Conservation (phyloP, 139 green algal genomes). For the Klebsormidium nitens region DNA sequence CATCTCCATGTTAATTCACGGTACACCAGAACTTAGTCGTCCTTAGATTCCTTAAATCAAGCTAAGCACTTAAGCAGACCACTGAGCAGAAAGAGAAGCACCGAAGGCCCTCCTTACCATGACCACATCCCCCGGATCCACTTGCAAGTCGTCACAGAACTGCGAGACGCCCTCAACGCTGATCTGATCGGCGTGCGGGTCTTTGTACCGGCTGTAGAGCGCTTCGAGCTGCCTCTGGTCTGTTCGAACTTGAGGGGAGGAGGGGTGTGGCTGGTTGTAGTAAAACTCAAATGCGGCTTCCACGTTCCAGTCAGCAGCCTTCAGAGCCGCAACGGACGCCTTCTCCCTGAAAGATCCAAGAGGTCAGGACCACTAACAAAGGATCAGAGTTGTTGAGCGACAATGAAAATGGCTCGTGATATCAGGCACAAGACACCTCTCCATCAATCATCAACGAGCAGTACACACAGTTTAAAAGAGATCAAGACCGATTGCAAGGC, state of each 20-base stretch:
- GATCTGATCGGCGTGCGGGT: conserved; percentile 43
- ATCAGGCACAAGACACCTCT: too few species aligned
- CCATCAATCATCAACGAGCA: too few species aligned
- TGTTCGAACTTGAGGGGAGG: not conserved
- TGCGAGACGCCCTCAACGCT: conserved; percentile 40
- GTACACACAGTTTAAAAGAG: too few species aligned
- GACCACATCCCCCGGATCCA: conserved; percentile 39
- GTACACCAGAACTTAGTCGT: too few species aligned
- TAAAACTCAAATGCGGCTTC: conserved; percentile 44
- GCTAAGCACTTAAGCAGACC: too few species aligned
- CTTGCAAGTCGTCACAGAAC: conserved; percentile 47
- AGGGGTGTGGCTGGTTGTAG: conserved; percentile 34
- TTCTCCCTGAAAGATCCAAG: conserved; percentile 35
- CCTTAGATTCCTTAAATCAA: too few species aligned
- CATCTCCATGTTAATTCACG: too few species aligned
- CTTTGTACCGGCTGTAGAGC: conserved; percentile 44
- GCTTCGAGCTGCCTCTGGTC: conserved; percentile 23
- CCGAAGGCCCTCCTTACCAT: conserved; percentile 21
- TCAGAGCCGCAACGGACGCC: conserved; percentile 30
- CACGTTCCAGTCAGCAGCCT: conserved; percentile 44
- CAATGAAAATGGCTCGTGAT: too few species aligned
- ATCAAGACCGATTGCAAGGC: too few species aligned
- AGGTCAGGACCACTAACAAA: too few species aligned
- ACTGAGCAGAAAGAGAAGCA: too few species aligned
- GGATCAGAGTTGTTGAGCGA: too few species aligned